Evolutionary conservation across 495 filamentous ascomycete genomes (phyloP), one percentile per base, ranked within the genome.

Genomic region (Recurvomyces mirabilis): DNA sequence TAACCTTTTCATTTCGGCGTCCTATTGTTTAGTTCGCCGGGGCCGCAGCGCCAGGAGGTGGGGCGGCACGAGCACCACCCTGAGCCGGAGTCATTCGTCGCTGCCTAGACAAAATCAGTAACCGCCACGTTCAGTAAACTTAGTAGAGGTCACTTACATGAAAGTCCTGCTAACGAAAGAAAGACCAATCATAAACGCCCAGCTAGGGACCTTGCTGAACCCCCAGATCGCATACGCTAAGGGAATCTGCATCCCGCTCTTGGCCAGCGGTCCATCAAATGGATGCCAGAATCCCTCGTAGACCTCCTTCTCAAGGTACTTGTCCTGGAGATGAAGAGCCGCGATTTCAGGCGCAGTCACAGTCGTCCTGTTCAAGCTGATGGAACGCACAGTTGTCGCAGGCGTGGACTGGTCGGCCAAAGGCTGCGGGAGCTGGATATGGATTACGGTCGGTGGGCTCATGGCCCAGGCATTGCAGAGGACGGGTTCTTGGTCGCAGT

Each of bases 391-490:
- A 28, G 60, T 58, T 31, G 62, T 62, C 12, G 54, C 40, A 0
- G 65, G 60, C 0, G 46, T 56, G 10, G 64, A 61, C 55, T 67
- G 64, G 33, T 66, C 61, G 17, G 63, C 46, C 24, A 60, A 53
- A 15, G 80, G 72, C 56, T 82, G 67, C 11, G 82, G 77, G 41
- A 93, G 62, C 51, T 82, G 68, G 53, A 85, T 74, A 61, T 87
- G 71, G 75, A 78, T 87, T 47, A 91, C 62, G 19, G 70, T 64
- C 14, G 85, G 83, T 19, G 81, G 69, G 39, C 73, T 76, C 40
- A 81, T 75, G 35, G 77, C 77, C 88, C 85, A 93, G 40, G 68
- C 64, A 56, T 85, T 78, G 73, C 88, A 95, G 24, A 95, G 79
- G 25, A 91, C 70, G 31, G 73, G 72, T 53, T 88, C 68, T 42